Evolutionary conservation across 2,329 filamentous ascomycete genomes (phyloP).

Genomic region (Pseudodiploospora longispora): DNA sequence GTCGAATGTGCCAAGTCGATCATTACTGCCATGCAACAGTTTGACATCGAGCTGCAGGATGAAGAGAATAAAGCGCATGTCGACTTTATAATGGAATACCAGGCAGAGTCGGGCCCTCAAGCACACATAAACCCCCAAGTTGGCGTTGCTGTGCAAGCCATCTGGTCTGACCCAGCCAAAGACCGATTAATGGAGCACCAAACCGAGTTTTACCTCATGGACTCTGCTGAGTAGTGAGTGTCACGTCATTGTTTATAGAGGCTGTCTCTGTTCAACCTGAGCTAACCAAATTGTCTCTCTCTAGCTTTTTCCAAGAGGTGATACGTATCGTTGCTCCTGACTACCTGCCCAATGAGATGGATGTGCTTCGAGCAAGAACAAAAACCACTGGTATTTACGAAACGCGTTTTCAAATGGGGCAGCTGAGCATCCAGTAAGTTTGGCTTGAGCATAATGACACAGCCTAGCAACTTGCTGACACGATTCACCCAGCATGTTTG

Average conservation of each 20-base stretch:
- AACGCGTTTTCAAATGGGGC: conserved; percentile 96
- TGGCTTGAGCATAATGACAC: background rate
- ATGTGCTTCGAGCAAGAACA: conserved; percentile 89
- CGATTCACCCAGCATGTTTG: conserved; percentile 72
- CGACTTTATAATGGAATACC: conserved; percentile 78
- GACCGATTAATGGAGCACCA: conserved; percentile 82
- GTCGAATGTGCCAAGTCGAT: conserved; percentile 94
- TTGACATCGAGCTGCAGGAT: conserved; percentile 70
- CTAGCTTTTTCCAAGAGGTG: conserved; percentile 92
- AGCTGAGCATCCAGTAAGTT: conserved; percentile 92
- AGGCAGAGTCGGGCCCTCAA: conserved; percentile 83
- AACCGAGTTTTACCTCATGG: conserved; percentile 98
- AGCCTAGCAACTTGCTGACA: conserved; percentile 13
- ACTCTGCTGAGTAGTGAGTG: conserved; percentile 92
- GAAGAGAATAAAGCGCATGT: conserved; percentile 65
- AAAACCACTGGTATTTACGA: conserved; percentile 99
- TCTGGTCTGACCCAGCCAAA: conserved; percentile 87
- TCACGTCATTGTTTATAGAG: background rate
- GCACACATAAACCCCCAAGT: conserved; percentile 74
- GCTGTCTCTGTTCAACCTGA: conserved; percentile 1
- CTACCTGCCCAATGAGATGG: conserved; percentile 88
- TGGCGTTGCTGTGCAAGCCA: conserved; percentile 70
- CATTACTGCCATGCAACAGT: conserved; percentile 85
- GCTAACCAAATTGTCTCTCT: background rate
- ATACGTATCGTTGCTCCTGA: conserved; percentile 73